Percentiles rank a stretch among this genome's conserved stretches.
Evolutionary conservation across 305 asterid species (phyloP).

Genomic region (Fraxinus angustifolia): DNA sequence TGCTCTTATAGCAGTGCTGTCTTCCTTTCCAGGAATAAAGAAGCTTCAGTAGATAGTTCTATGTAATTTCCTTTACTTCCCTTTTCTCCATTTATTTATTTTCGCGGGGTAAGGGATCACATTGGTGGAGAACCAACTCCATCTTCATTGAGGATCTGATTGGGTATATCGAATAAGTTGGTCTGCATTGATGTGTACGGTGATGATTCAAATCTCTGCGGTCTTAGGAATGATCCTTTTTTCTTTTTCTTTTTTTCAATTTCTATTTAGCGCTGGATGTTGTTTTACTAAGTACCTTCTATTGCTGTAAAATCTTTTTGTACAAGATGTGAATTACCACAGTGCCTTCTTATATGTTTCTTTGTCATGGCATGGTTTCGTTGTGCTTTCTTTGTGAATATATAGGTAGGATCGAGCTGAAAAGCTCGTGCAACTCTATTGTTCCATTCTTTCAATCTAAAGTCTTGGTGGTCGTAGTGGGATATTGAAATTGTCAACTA

Average conservation of each 20-base stretch:
- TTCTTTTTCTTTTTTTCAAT: no score
- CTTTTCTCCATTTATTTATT: not conserved
- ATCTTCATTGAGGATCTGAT: not conserved
- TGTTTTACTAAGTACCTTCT: not conserved
- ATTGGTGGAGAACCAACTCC: not conserved
- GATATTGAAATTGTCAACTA: no score
- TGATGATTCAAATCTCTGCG: not conserved
- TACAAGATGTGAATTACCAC: no score
- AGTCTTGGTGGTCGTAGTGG: no score
- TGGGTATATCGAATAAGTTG: not conserved
- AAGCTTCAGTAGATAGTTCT: slow-evolving; percentile 52
- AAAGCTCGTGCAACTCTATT: no score
- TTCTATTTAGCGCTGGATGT: not conserved
- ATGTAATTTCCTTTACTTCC: slow-evolving; percentile 8
- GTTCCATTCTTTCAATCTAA: no score
- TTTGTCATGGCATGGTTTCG: no score
- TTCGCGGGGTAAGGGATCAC: not conserved
- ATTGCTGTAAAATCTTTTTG: no score
- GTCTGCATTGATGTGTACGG: not conserved
- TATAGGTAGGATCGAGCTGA: no score
- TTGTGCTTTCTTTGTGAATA: no score
- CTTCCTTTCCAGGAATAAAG: slow-evolving; percentile 91
- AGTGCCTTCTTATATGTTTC: no score
- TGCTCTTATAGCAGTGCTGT: slow-evolving; percentile 76
- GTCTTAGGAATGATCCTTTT: not conserved